Base-by-base conservation (phyloP, 495 filamentous ascomycete genomes). In the Lichenothelia convexa region DNA sequence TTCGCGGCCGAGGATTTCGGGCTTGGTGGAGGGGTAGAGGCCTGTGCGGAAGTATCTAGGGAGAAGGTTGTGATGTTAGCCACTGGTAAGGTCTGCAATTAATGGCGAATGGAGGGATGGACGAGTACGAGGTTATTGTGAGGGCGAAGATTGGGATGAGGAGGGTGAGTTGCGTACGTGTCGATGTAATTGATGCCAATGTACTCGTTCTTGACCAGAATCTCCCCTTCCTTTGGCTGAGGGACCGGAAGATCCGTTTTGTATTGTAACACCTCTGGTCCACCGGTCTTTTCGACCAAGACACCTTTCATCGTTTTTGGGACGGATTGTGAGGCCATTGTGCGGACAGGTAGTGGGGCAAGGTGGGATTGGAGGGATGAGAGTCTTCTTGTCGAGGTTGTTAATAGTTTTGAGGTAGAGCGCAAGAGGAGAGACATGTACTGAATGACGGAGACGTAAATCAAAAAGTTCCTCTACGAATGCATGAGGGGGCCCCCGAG, bases 101-200 rank as follows among this genome's bases (percentile, higher is more conserved):
- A 30, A 24, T 21, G 32, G 30, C 4, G 30, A 32, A 32, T 21
- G 31, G 18, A 26, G 29, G 24, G 17, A 24, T 18, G 18, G 11
- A 32, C 7, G 26, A 35, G 47, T 11, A 32, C 24, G 17, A 30
- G 18, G 16, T 21, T 18, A 12, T 13, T 27, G 31, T 23, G 23
- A 27, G 36, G 20, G n/a, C n/a, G n/a, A n/a, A n/a, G n/a, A n/a
- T n/a, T n/a, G n/a, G n/a, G n/a, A n/a, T n/a, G n/a, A n/a, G n/a
- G n/a, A n/a, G n/a, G n/a, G n/a, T n/a, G n/a, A n/a, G 21, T 24
- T 30, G 40, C 60, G 37, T 60, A 75, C 68, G 66, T 80, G 49
- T 81, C 78, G 53, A 94, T 93, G 58, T 73, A 95, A 57, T 95
- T 93, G 36, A 95, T 62, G 13, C 87, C 87, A 30, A 80, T 68